phyloP scores from a whole-genome alignment of 2,329 filamentous ascomycete genomes.

The Alternaria sp. region DNA sequence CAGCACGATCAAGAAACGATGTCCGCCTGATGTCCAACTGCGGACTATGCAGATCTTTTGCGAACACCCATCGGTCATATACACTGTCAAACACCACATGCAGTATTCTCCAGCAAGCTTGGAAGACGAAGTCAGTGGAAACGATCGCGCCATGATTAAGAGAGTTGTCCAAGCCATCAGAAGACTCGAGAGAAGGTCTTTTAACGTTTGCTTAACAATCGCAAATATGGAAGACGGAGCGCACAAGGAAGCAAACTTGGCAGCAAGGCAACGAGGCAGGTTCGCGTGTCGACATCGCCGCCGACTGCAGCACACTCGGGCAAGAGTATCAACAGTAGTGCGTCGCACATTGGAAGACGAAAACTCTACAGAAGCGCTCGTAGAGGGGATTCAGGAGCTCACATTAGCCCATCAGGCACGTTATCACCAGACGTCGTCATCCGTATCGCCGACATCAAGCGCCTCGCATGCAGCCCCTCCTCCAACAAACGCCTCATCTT shows the following conservation, averaged over 20 bases:
- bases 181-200: background rate
- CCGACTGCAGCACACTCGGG: background rate
- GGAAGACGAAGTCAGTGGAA: background rate
- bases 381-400: background rate
- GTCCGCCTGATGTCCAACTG: background rate
- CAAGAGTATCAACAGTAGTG: background rate
- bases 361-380: background rate
- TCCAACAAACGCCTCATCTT: no score
- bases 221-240: background rate
- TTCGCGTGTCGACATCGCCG: background rate
- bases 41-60: background rate
- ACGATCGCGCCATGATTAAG: background rate
- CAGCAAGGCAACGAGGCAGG: background rate
- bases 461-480: no score
- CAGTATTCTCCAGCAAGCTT: background rate
- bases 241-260: background rate
- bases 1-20: background rate
- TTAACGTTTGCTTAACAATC: background rate
- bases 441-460: background rate
- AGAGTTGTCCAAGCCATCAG: background rate
- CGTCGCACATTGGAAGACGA: background rate
- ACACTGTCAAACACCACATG: background rate
- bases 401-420: background rate
- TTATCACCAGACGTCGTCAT: background rate
- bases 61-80: background rate